Percentiles rank a stretch among this genome's conserved stretches.
Evolutionary conservation across 176 grass and related monocot species (phyloP).

Genomic region (Urochloa ruziziensis): DNA sequence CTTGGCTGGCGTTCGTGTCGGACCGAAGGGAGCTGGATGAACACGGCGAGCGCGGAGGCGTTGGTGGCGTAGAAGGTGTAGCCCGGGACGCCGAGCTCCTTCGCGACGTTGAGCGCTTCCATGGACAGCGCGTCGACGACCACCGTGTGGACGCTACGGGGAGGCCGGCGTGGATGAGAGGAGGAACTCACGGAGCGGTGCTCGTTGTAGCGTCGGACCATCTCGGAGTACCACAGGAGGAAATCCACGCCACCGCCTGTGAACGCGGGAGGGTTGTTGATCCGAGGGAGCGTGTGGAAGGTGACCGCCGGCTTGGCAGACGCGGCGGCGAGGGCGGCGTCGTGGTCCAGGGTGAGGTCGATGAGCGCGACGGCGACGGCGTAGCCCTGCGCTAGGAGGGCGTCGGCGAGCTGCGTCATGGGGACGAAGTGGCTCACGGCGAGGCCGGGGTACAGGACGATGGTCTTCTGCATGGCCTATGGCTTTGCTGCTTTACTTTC

Average conservation of each 20-base stretch:
- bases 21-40: slow-evolving; percentile 24
- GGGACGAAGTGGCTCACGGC: slow-evolving; percentile 30
- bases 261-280: background rate
- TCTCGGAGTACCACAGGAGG: background rate
- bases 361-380: slow-evolving; percentile 36
- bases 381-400: slow-evolving; percentile 8
- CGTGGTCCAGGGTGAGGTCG: slow-evolving; percentile 4
- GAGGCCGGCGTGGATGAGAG: slow-evolving; percentile 27
- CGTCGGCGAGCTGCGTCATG: slow-evolving; percentile 28
- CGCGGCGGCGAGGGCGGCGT: background rate
- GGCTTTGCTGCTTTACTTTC: too few species aligned
- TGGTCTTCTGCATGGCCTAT: background rate
- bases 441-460: slow-evolving; percentile 43
- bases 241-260: background rate
- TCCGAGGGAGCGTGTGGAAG: slow-evolving; percentile 35
- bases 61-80: background rate
- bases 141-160: background rate
- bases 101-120: slow-evolving; percentile 9
- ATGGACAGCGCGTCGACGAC: slow-evolving; percentile 3
- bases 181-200: slow-evolving; percentile 11
- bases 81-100: background rate
- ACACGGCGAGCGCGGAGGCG: slow-evolving; percentile 29
- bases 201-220: slow-evolving; percentile 18
- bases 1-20: background rate
- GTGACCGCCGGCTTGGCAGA: slow-evolving; percentile 26